Percentiles rank a stretch among this genome's conserved stretches.
Conservation (phyloP, 306 rosid species). For the Castanea mollissima region DNA sequence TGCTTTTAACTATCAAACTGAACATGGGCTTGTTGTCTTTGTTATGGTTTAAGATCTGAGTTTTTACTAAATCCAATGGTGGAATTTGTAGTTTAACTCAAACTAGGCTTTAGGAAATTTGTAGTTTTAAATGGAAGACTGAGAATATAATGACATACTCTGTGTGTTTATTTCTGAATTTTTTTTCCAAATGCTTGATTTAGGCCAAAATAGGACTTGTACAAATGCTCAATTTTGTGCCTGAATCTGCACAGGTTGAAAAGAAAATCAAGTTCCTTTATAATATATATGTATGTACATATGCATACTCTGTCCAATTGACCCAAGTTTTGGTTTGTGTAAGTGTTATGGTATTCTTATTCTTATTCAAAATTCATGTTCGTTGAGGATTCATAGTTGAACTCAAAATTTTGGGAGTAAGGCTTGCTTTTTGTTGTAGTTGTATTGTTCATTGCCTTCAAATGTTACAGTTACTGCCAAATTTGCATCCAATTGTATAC, state of each 20-base stretch:
- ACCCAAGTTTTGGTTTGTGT: neutral
- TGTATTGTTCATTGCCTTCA: too few relatives aligned
- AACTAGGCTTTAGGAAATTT: neutral
- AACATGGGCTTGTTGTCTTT: neutral
- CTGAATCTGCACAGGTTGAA: neutral
- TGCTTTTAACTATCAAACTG: neutral
- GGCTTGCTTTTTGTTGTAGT: too few relatives aligned
- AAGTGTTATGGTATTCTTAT: neutral
- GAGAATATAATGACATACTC: neutral
- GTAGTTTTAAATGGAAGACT: neutral
- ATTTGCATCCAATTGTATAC: too few relatives aligned
- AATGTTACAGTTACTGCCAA: too few relatives aligned
- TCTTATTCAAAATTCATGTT: neutral
- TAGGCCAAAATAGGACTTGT: neutral
- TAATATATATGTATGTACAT: neutral
- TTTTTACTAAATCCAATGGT: neutral
- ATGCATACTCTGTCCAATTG: neutral
- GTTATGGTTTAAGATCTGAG: neutral
- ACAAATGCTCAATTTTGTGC: neutral
- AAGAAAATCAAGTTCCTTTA: neutral
- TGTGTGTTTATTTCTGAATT: neutral
- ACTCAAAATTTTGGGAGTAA: too few relatives aligned
- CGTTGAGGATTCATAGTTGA: neutral
- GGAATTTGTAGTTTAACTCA: neutral
- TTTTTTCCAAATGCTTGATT: neutral